phyloP scores from a whole-genome alignment of 2,329 filamentous ascomycete genomes.

The Lecanicillium sp. region DNA sequence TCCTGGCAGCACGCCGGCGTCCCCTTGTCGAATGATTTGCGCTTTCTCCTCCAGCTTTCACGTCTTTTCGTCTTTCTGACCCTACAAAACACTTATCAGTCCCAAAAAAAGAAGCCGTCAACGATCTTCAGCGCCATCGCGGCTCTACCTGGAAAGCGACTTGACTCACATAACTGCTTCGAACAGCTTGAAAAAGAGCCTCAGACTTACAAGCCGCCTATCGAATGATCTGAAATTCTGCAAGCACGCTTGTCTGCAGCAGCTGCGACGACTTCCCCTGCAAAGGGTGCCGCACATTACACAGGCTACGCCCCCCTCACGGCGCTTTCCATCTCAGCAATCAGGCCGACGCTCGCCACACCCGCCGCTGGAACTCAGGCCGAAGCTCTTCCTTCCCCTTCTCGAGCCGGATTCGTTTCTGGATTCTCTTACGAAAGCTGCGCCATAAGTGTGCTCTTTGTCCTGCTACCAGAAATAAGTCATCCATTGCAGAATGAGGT shows the following conservation, averaged over 20 bases:
- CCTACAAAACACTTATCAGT: neutral
- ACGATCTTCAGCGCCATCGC: neutral
- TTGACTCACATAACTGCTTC: no score
- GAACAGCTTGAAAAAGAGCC: no score
- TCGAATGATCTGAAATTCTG: neutral
- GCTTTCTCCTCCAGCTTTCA: neutral
- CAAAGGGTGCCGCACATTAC: neutral
- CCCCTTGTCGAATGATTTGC: constrained; percentile 1
- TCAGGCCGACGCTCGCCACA: constrained; percentile 1
- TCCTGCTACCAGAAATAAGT: neutral
- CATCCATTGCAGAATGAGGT: constrained; percentile 6
- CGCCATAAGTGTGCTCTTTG: neutral
- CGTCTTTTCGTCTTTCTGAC: neutral
- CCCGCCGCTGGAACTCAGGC: neutral
- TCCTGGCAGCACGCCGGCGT: neutral
- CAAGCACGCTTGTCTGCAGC: neutral
- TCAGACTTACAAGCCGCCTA: no score
- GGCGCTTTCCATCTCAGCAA: constrained; percentile 5
- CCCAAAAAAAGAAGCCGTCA: neutral
- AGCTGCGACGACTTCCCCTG: neutral
- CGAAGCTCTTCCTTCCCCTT: neutral
- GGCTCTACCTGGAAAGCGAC: no score
- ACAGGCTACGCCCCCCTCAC: neutral
- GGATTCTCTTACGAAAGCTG: no score
- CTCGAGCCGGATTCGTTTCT: no score